Evolutionary conservation across 495 filamentous ascomycete species (phyloP).

Genomic region (Penicillium canescens): DNA sequence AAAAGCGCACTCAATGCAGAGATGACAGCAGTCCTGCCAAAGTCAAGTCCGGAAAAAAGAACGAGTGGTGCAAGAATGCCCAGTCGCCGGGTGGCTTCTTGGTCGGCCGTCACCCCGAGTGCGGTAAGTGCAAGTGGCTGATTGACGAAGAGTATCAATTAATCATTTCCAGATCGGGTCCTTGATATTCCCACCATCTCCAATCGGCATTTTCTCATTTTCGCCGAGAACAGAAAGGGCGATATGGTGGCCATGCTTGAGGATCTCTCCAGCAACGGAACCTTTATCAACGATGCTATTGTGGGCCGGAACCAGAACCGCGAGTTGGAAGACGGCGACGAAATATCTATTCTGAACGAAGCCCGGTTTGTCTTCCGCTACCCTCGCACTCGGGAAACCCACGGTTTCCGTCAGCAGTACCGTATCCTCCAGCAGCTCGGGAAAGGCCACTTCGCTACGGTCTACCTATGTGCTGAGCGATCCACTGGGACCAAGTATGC

Average conservation of each 20-base stretch:
- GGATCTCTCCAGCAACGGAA: conserved; percentile 95
- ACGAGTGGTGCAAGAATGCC: conserved; percentile 35
- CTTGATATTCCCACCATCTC: conserved; percentile 84
- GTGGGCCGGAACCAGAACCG: conserved; percentile 90
- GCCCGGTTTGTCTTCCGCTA: conserved; percentile 90
- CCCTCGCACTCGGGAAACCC: conserved; percentile 71
- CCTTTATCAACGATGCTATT: conserved; percentile 89
- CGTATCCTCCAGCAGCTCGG: conserved; percentile 82
- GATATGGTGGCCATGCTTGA: conserved; percentile 80
- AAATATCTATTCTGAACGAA: conserved; percentile 80
- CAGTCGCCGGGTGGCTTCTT: conserved; percentile 81
- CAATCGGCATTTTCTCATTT: conserved; percentile 90
- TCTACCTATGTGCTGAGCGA: conserved; percentile 88
- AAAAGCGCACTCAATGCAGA: conserved; percentile 65
- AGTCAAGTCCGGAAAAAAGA: conserved; percentile 34
- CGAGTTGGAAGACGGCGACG: conserved; percentile 83
- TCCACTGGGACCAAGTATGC: conserved; percentile 80
- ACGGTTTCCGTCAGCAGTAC: conserved; percentile 84
- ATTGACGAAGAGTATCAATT: conserved; percentile 3
- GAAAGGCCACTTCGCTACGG: conserved; percentile 95
- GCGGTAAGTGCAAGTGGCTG: conserved; percentile 60
- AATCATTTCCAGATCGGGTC: conserved; percentile 63
- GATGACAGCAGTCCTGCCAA: conserved; percentile 43
- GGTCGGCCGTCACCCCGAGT: conserved; percentile 90
- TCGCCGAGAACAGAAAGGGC: conserved; percentile 82